Percentiles rank a stretch among this genome's conserved stretches.
phyloP scores from a whole-genome alignment of 129 eudicot species.

The Kitagawia praeruptora region DNA sequence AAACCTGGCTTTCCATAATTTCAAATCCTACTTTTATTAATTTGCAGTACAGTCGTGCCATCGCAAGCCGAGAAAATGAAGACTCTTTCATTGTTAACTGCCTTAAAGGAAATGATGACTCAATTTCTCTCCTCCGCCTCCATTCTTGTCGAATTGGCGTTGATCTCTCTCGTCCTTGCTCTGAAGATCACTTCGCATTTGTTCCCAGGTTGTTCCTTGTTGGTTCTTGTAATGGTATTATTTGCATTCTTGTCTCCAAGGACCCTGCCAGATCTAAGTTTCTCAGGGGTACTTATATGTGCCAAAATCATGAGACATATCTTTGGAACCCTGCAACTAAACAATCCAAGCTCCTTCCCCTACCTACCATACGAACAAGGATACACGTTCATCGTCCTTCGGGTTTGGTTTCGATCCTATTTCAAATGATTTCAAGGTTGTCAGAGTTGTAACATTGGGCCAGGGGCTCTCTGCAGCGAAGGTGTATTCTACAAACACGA shows the following conservation, averaged over 20 bases:
- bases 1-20: not conserved
- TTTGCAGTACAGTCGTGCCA: not conserved
- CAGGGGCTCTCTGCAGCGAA: not conserved
- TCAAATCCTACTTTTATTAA: not conserved
- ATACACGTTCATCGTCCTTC: not conserved
- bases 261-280: not conserved
- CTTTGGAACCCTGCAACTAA: conserved; percentile 9
- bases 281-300: not conserved
- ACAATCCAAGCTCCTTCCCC: not conserved
- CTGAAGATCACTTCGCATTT: not conserved
- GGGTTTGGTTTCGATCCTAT: not conserved
- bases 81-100: not conserved
- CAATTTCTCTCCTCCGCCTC: not conserved
- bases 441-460: not conserved
- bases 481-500: not conserved
- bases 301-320: not conserved
- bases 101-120: not conserved
- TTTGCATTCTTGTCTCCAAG: not conserved
- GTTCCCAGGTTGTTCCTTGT: not conserved
- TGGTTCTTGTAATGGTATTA: not conserved
- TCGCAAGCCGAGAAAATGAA: not conserved
- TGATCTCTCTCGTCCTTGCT: not conserved
- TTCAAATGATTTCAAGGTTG: not conserved
- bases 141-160: not conserved
- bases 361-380: not conserved